Base-by-base conservation (phyloP, 2,329 filamentous ascomycete genomes). In the Moelleriella libera region DNA sequence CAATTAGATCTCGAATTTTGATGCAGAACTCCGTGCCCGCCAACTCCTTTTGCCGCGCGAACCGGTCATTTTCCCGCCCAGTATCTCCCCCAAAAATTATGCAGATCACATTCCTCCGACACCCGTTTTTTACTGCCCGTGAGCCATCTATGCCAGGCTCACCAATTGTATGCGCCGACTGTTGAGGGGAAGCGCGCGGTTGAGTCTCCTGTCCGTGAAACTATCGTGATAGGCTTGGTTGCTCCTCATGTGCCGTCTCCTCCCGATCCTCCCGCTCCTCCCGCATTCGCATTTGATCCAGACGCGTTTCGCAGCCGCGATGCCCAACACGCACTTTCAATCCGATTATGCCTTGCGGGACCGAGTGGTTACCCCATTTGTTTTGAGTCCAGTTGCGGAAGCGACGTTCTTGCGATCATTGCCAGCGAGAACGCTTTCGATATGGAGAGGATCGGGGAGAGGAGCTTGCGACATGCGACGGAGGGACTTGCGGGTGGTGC, bases 371-470 rank as follows among this genome's bases (percentile, higher is more conserved):
- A 73, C 67, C 53, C 78, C 80, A 60, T 75, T 83, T 54, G 75
- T 63, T 67, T 74, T 76, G 55, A 68, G 65, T 44, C 74, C 73
- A 45, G 75, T 76, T 52, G 72, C 61, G 51, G 68, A 74, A 67
- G 74, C 68, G 47, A 73, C 68, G 61, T 73, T 68, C 66, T 71
- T 63, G 50, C 72, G 70, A 50, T 77, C 74, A 47, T 59, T 70
- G 67, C 68, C 63, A 62, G 71, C 64, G 64, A 70, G 61, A 41
- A 72, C 69, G 47, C 76, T 75, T 51, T 82, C 68, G 60, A 85
- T 76, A 60, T 82, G 76, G 63, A 86, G 85, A 70, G 89, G 88
- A 64, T 94, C 88, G 57, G 90, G 85, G 46, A 92, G 72, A 55
- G 76, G 75, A 46, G 77, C 76, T 64, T 80, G 75, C 57, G 73